Conservation (phyloP, 257 asterid genomes). For the Galeopsis tetrahit region DNA sequence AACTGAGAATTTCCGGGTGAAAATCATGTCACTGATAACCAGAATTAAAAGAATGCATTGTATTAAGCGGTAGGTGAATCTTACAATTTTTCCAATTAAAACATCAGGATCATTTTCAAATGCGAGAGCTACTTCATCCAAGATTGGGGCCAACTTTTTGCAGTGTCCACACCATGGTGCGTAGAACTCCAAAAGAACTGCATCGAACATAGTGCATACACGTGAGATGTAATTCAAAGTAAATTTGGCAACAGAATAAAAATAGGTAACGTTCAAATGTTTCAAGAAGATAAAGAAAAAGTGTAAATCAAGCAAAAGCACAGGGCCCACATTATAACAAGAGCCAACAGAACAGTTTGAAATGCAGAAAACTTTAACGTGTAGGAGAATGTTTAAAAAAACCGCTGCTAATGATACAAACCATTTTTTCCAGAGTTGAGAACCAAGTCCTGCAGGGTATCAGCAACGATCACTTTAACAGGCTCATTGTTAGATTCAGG, state of each 20-base stretch:
- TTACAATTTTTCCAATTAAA: conserved; percentile 80
- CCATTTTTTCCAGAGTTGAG: conserved; percentile 70
- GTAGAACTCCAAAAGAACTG: conserved; percentile 83
- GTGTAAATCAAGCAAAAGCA: conserved; percentile 7
- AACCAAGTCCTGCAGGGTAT: conserved; percentile 66
- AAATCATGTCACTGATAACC: neutral
- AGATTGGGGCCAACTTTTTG: conserved; percentile 85
- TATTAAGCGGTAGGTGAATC: conserved; percentile 27
- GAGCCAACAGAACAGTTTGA: conserved; percentile 5
- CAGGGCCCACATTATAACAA: neutral
- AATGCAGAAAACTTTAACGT: conserved; percentile 17
- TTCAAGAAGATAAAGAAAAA: conserved; percentile 3
- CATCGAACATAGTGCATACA: conserved; percentile 21
- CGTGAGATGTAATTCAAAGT: conserved; percentile 26
- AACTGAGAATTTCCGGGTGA: conserved; percentile 1
- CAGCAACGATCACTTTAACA: conserved; percentile 83
- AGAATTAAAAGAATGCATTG: neutral
- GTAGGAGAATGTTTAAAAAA: conserved; percentile 20
- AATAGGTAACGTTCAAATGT: neutral
- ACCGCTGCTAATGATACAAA: conserved; percentile 26
- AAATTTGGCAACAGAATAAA: conserved; percentile 24
- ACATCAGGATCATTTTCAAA: conserved; percentile 70
- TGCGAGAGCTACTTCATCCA: conserved; percentile 88
- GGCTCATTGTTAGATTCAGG: conserved; percentile 71
- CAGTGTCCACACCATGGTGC: conserved; percentile 99